Conservation (phyloP, 192 early-diverging fungal genomes). For the Backusella parvicylindrica region DNA sequence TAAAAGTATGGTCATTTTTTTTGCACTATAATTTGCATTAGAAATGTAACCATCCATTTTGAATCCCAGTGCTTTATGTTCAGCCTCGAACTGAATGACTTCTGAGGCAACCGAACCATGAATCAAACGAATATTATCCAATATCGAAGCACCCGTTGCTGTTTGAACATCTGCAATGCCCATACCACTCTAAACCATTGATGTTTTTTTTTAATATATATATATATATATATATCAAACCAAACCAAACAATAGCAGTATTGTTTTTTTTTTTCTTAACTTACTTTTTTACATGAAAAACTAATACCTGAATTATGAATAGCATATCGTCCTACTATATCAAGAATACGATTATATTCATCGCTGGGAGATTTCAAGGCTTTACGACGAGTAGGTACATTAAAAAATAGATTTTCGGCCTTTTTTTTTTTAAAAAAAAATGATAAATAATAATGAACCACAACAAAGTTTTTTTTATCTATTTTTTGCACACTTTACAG, state of each 20-base stretch:
- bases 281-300: slow-evolving; percentile 90
- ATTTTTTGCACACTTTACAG: slow-evolving; percentile 42
- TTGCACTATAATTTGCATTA: slow-evolving; percentile 85
- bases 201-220: background rate
- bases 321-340: slow-evolving; percentile 89
- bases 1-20: slow-evolving; percentile 80
- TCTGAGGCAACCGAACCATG: slow-evolving; percentile 84
- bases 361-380: slow-evolving; percentile 84
- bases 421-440: too few species aligned
- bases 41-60: slow-evolving; percentile 78
- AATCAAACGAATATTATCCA: slow-evolving; percentile 80
- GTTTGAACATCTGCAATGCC: slow-evolving; percentile 81
- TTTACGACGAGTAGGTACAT: slow-evolving; percentile 78
- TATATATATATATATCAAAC: too few species aligned
- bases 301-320: slow-evolving; percentile 84
- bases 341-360: slow-evolving; percentile 88
- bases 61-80: slow-evolving; percentile 49
- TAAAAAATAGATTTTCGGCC: slow-evolving; percentile 96
- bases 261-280: background rate
- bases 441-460: background rate
- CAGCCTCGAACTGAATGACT: slow-evolving; percentile 61
- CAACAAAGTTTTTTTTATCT: background rate
- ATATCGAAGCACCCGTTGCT: slow-evolving; percentile 45
- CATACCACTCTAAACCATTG: slow-evolving; percentile 37
- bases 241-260: too few species aligned